Evolutionary conservation across 1,284 basidiomycete genomes (phyloP).

Genomic region (Cryptococcus sp.): DNA sequence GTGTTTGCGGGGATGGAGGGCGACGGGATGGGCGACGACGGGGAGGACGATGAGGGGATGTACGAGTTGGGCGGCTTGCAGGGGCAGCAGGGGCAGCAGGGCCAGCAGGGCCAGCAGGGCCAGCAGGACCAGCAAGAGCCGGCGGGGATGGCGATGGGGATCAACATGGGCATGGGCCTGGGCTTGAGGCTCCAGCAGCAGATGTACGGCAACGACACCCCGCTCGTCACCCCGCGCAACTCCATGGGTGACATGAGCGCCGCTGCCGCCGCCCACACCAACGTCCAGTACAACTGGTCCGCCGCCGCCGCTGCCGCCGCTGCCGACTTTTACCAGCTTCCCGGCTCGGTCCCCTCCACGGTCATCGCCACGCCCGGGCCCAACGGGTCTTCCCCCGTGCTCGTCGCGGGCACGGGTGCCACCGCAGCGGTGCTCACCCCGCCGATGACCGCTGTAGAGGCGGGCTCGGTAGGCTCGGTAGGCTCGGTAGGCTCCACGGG

Average conservation of each 20-base stretch:
- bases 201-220: too few species aligned
- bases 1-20: slow-evolving; percentile 41
- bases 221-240: neutral
- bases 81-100: too few species aligned
- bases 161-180: neutral
- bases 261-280: neutral
- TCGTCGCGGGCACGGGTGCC: slow-evolving; percentile 8
- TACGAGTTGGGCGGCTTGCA: too few species aligned
- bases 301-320: neutral
- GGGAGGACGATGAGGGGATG: slow-evolving; percentile 21
- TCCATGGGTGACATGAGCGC: neutral
- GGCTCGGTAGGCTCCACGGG: neutral
- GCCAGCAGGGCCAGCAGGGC: too few species aligned
- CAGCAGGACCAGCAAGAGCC: too few species aligned
- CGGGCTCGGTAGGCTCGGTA: neutral
- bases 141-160: neutral
- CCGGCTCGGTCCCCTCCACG: neutral
- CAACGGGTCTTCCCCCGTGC: neutral
- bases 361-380: too few species aligned
- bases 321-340: neutral
- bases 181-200: neutral
- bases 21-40: slow-evolving; percentile 37
- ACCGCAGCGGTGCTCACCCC: slow-evolving; percentile 30
- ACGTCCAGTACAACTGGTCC: neutral
- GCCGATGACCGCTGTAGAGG: slow-evolving; percentile 17